phyloP scores from a whole-genome alignment of 805 yeast genomes.

The Monosporozyma aerobia region DNA sequence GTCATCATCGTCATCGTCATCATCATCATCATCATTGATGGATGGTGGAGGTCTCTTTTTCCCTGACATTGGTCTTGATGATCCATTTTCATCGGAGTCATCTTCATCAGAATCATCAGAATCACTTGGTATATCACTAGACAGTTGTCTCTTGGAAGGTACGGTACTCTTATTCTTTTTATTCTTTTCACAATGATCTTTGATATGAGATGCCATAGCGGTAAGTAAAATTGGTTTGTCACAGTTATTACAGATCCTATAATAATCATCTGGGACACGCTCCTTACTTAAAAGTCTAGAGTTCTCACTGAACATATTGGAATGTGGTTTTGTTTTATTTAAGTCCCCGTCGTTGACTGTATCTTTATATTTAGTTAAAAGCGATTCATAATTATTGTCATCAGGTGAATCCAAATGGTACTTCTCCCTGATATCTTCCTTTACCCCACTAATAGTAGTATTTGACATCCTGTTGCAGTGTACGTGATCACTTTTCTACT shows the following conservation, averaged over 20 bases:
- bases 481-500: background rate
- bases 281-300: slow-evolving; percentile 8
- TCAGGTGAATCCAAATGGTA: background rate
- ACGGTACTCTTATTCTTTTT: slow-evolving; percentile 1
- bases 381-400: background rate
- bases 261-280: slow-evolving; percentile 4
- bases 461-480: background rate
- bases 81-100: slow-evolving; percentile 3
- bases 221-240: slow-evolving; percentile 24
- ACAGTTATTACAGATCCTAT: slow-evolving; percentile 28
- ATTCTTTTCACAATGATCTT: slow-evolving; percentile 15
- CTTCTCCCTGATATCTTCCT: background rate
- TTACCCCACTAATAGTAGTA: background rate
- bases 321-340: background rate
- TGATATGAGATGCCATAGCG: slow-evolving; percentile 23
- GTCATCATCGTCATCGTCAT: background rate
- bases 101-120: slow-evolving; percentile 8
- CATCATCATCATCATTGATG: slow-evolving; percentile 1
- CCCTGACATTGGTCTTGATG: background rate
- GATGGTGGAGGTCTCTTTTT: slow-evolving; percentile 9
- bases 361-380: background rate
- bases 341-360: background rate
- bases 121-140: slow-evolving; percentile 5
- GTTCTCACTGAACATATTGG: slow-evolving; percentile 17
- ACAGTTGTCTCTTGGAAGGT: background rate